Percentiles rank a stretch among this genome's conserved stretches.
Evolutionary conservation across 108 stramenopile species (phyloP).

Genomic region (Cyclostephanos tholiformis): DNA sequence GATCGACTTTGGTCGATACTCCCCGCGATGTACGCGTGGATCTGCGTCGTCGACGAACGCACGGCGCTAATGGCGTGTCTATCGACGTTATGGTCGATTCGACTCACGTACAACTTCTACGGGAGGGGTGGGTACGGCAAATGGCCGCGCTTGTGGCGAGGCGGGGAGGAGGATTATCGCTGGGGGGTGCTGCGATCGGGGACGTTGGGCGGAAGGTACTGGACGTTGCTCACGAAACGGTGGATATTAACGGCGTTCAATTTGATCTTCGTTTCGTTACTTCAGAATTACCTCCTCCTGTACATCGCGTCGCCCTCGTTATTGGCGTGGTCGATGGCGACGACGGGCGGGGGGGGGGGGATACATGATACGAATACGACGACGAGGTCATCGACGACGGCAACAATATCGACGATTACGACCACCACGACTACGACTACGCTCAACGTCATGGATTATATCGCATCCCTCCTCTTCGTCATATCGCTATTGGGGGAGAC

Average conservation of each 20-base stretch:
- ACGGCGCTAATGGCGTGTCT: constrained; percentile 65
- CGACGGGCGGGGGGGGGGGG: too few relatives aligned
- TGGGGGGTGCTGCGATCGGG: constrained; percentile 72
- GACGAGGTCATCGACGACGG: too few relatives aligned
- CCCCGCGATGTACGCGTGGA: constrained; percentile 73
- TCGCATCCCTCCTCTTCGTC: constrained; percentile 51
- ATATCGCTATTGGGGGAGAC: constrained; percentile 59
- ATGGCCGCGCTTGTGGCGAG: constrained; percentile 59
- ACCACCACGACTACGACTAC: not conserved
- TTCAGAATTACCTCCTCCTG: constrained; percentile 69
- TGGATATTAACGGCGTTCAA: constrained; percentile 69
- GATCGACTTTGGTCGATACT: constrained; percentile 78
- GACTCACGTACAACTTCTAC: constrained; percentile 78
- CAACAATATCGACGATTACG: too few relatives aligned
- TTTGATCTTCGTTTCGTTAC: constrained; percentile 66
- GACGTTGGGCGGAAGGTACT: constrained; percentile 25
- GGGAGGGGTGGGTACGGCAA: constrained; percentile 72
- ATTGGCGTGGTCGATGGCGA: constrained; percentile 53
- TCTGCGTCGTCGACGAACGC: constrained; percentile 56
- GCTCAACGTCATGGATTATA: constrained; percentile 55
- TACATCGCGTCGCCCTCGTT: constrained; percentile 66
- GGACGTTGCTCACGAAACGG: constrained; percentile 49
- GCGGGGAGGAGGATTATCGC: constrained; percentile 78
- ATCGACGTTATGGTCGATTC: constrained; percentile 68
- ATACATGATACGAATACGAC: constrained; percentile 12